Evolutionary conservation across 23 red algal species (phyloP), one percentile per base, ranked within the genome.

Genomic region (Gracilaria caudata): DNA sequence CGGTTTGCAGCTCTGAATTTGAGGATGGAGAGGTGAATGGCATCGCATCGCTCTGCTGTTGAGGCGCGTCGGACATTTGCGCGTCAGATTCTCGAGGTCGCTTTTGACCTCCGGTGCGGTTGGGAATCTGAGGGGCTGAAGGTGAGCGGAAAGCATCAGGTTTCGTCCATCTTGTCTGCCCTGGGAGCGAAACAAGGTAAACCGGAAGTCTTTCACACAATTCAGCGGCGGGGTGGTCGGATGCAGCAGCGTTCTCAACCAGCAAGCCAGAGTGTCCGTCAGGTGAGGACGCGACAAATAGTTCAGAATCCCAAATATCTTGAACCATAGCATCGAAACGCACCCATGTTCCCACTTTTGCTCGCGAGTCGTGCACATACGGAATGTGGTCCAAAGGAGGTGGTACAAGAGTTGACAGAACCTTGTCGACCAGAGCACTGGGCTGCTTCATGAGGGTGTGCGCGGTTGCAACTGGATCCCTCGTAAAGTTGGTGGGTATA

Each of bases 311-410:
- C 87, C 87, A 91, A 11, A 91, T 77, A 58, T 91, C 87, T 61
- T 91, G 87, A 28, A 91, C 87, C 87, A 91, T 72, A 32, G 77
- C 87, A 51, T 59, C 61, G 77, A 66, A 94, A 72, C 68, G 80
- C 36, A 79, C 82, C 77, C 78, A 94, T 45, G 47, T 46, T 64
- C 85, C 85, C 14, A 72, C 23, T 25, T 38, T 68, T 37, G 74
- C 74, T 13, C 64, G 30, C 9, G 85, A 46, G 40, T 68, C 64
- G 28, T 65, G 55, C 36, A 89, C 72, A 25, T 39, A 66, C 29
- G 85, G 85, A 21, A 89, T 89, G 19, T 44, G 28, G 2, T 68
- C 21, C 35, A 89, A 34, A 12, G 71, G 85, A 33, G 85, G 85
- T 0, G 73, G 57, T 29, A 41, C 34, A 0, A 89, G 74, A 44